Base-by-base conservation (phyloP, 192 early-diverging fungal species). In the Linnemannia zychae region DNA sequence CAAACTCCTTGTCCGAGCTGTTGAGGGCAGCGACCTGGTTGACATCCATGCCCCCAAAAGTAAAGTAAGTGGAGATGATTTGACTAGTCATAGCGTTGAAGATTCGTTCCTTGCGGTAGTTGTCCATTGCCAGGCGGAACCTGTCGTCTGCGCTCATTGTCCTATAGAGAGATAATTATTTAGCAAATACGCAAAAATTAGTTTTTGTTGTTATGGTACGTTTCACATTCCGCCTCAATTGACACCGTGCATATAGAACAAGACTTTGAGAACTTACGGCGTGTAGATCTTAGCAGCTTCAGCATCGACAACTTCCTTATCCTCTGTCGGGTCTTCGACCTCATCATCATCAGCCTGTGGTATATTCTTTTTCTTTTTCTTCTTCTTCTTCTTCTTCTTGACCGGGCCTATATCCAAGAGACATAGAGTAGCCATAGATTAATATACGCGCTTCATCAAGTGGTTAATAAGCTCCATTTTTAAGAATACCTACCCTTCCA, bases 101-200 rank as follows among this genome's bases (percentile, higher is more conserved):
- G 16, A 31, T 67, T 2, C 83, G 72, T 36, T 79, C 77, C 24
- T 79, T 79, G 31, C 83, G 73, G 44, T 79, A 85, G n/a, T 67
- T 79, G 22, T 79, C 83, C 74, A 85, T 85, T 0, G 83, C 83
- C 28, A 73, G 37, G 7, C 83, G 67, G 44, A 79, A 79, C 28
- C 83, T 68, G 4, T 46, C 31, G 28, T 85, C 83, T 2, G 44
- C 70, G 18, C 65, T 52, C 33, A 70, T 53, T 12, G 50, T 28
- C 18, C 78, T 85, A 74, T 1, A 69, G 57, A 67, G 1, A 20
- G 15, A 72, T n/a, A 50, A 37, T 63, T 34, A 46, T 22, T 47
- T 31, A 53, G n/a, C n/a, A n/a, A 33, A 68, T n/a, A 15, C 34
- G 34, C 15, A 36, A 37, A 38, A 22, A n/a, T n/a, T n/a, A n/a